Evolutionary conservation across 2,329 filamentous ascomycete species (phyloP), one percentile per base, ranked within the genome.

Genomic region (Emmonsiellopsis sp.): DNA sequence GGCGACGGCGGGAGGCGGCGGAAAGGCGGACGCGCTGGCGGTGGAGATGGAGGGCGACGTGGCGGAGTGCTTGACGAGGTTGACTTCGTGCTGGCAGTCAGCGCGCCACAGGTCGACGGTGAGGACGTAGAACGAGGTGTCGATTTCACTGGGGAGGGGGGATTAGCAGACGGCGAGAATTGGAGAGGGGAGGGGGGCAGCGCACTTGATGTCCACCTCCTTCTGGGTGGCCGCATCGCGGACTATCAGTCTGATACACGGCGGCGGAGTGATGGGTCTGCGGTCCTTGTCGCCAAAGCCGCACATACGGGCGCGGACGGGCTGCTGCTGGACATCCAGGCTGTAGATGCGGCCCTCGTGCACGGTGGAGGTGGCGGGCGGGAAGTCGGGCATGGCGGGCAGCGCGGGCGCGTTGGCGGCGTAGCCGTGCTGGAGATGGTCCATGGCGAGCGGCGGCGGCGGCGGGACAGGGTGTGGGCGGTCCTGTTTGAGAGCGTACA

Each of bases 231-330:
- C 71, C 42, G 79, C 75, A 68, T 96, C 89, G 57, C 79, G 83
- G 50, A 97, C 85, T 40, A 93, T 78, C 10, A 97, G 80, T 58
- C 86, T 82, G 51, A 97, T 86, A 70, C 92, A 96, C 2, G 93
- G 92, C 20, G 93, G 93, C 11, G 93, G 92, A 31, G 93, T 97
- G 62, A 98, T 96, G 30, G 93, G 93, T 59, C 93, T 82, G 59
- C 93, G 87, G 70, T 98, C 93, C 87, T 97, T 98, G 76, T 98
- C 93, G 58, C 93, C 93, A 73, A 97, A 98, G 7, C 93, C 93
- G 74, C 93, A 98, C 93, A 97, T 97, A 57, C 93, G 87, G 60
- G 93, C 93, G 63, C 93, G 84, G 63, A 89, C 80, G 50, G 93
- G 93, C 70, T 97, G 90, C 74, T 98, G 93, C 60, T 88, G 84